Percentiles rank a stretch among this genome's conserved stretches.
phyloP scores from a whole-genome alignment of 305 asterid species.

The Nicotiana rustica region DNA sequence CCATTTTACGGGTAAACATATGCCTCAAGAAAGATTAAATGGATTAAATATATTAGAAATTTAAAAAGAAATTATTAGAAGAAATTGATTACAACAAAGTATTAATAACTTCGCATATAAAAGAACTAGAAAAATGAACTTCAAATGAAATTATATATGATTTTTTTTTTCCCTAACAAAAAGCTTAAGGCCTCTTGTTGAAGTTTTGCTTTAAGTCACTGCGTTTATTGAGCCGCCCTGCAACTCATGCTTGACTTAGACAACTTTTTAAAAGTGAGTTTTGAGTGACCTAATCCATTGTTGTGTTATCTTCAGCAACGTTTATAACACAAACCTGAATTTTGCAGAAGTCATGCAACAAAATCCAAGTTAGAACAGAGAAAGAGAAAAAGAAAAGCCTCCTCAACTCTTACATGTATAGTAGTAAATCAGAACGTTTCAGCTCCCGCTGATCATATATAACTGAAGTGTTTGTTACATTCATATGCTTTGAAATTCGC shows the following conservation, averaged over 20 bases:
- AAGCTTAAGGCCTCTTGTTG: too few relatives aligned
- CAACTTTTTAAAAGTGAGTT: not conserved
- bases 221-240: too few relatives aligned
- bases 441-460: not conserved
- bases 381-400: not conserved
- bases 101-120: too few relatives aligned
- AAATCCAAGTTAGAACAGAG: not conserved
- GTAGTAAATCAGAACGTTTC: slow-evolving; percentile 7
- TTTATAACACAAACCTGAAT: not conserved
- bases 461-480: slow-evolving; percentile 26
- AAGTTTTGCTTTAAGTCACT: too few relatives aligned
- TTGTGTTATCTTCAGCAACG: not conserved
- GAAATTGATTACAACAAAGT: too few relatives aligned
- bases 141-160: too few relatives aligned
- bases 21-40: too few relatives aligned
- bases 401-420: not conserved
- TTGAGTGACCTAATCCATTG: not conserved
- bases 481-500: not conserved
- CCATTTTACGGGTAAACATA: too few relatives aligned
- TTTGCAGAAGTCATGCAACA: not conserved
- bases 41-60: too few relatives aligned
- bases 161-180: too few relatives aligned
- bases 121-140: too few relatives aligned
- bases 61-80: too few relatives aligned
- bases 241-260: not conserved